Base-by-base conservation (phyloP, 73 alveolate species). In the Blepharisma stoltei region DNA sequence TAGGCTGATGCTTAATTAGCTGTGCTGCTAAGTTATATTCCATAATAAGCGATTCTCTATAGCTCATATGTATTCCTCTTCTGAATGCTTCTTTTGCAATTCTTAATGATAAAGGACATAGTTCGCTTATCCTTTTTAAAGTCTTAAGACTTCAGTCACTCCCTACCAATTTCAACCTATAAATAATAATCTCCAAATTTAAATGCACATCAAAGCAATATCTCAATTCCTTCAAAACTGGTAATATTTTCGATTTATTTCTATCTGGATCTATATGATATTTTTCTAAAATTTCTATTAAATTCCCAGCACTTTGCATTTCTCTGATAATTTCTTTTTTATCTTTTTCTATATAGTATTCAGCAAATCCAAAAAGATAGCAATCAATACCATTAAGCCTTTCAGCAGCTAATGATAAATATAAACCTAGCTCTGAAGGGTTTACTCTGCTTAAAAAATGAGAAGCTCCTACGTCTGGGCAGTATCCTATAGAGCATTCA, bases 1-100 rank as follows among this genome's bases (percentile, higher is more conserved):
- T 32, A 3, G 41, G 41, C 41, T 32, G 41, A 32, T 32, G 41
- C 41, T 32, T 32, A 3, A 32, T 32, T 1, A 32, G 41, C 3
- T 32, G 41, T 32, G 3, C 41, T 32, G 41, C 41, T 14, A 60
- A 60, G 73, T 60, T 83, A 73, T 83, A 90, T 66, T 93, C 98
- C 94, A 91, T 87, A 43, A 69, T 85, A 45, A 90, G 86, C 25
- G 83, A 94, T 18, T 93, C 96, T 54, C 75, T 80, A 2, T 87
- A 70, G 47, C 71, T 69, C 86, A 93, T 82, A 32, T 71, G 44
- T 54, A 85, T 25, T 23, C 98, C 98, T 90, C 94, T 82, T 54
- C 81, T 85, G 53, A 90, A 78, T 71, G 87, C 75, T 68, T 93
- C 97, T 32, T 78, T 76, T 6, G 92, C 92, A 6, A 93, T 83